Base-by-base conservation (phyloP, 352 stramenopile species). In the Globisporangium orthogonon region DNA sequence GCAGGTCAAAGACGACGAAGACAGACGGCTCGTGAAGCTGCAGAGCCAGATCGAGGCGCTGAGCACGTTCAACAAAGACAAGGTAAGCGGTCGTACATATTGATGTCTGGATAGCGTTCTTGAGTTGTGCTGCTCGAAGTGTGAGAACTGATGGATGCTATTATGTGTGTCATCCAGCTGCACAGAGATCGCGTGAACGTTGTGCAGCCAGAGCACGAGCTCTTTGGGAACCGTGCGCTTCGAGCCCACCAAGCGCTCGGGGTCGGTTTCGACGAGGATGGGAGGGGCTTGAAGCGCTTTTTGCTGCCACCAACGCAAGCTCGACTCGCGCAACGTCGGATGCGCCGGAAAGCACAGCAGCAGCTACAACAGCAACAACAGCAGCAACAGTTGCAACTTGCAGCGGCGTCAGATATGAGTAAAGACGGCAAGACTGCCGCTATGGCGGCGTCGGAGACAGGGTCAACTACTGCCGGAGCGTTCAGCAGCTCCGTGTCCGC, bases 1-100 rank as follows among this genome's bases (percentile, higher is more conserved):
- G 31, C 46, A 94, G 81, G 82, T 94, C 4, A 92, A 94, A 78
- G 93, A 98, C 49, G 93, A 98, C 41, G 93, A 98, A 83, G 88
- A 98, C 62, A 74, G 83, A 39, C 86, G 93, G 33, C 74, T 98
- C 13, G 90, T 98, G 33, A 86, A 95, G 56, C 70, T 98, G 7
- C 95, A 98, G 63, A 72, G 76, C n/a, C 72, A 97, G 58, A 97
- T 98, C 58, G 92, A 98, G 58, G 76, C 83, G 43, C 60, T 87
- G 29, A 92, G 81, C 63, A 89, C 71, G 14, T 83, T 76, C 52
- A 94, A 94, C 65, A 91, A 89, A 50, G 79, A 91, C 57, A 78
- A 78, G 63, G 83, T 91, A 62, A 15, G 18, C 3, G 4, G 1
- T 23, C 23, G 23, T 23, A n/a, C 9, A 18, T 9, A 30, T 30